phyloP scores from a whole-genome alignment of 108 stramenopile species.

The Nannochloropsis oceanica region DNA sequence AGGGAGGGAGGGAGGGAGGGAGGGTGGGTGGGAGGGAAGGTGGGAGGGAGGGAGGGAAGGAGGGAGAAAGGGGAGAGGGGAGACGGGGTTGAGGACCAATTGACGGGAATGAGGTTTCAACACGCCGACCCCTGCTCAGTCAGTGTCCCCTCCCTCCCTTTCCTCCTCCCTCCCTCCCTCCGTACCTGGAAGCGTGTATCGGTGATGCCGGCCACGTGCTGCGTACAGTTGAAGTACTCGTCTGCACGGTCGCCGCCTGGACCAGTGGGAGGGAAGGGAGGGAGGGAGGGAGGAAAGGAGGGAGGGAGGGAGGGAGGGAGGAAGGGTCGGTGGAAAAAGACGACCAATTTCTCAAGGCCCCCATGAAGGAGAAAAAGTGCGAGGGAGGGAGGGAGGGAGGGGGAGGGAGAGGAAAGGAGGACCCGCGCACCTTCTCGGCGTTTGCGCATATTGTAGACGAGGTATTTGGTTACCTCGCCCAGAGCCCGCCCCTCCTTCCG shows the following conservation, averaged over 20 bases:
- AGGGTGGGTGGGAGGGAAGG: conserved; percentile 61
- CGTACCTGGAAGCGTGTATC: neutral
- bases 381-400: neutral
- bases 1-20: neutral
- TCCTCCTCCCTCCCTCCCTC: too few relatives aligned
- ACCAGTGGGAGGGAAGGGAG: neutral
- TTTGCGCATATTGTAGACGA: conserved; percentile 97
- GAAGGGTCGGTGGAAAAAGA: neutral
- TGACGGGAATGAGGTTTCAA: too few relatives aligned
- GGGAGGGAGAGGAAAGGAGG: neutral
- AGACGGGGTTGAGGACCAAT: too few relatives aligned
- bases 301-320: neutral
- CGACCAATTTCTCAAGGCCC: neutral
- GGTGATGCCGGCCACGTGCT: conserved; percentile 68
- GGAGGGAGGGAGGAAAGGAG: neutral
- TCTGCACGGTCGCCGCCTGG: conserved; percentile 50
- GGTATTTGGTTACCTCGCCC: conserved; percentile 95
- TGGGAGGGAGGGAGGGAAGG: neutral
- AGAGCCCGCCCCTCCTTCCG: conserved; percentile 90
- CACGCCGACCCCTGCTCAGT: too few relatives aligned
- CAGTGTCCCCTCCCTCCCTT: too few relatives aligned
- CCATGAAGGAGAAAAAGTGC: neutral
- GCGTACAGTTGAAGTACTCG: conserved; percentile 92
- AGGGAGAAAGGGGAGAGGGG: neutral
- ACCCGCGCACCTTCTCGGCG: conserved; percentile 86